A percentile compares a stretch with the other conserved stretches of the same genome.
These are phyloP conservation scores for Hevea brasiliensis DNA, from an alignment of 345 rosid species.

Conservation along the genomic window DNA sequence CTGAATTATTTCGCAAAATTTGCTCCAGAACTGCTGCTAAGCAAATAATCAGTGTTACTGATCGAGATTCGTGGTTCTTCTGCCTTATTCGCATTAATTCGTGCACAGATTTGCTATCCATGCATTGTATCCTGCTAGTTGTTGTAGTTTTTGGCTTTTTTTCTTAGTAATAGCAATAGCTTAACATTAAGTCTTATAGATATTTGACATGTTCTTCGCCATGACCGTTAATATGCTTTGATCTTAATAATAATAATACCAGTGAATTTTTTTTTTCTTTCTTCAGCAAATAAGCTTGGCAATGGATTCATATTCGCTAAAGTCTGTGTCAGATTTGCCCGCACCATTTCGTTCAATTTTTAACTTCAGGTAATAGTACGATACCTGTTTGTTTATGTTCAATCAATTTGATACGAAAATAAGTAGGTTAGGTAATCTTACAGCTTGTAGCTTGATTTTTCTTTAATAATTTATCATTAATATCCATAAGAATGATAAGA, in stretches of 20 bases:
- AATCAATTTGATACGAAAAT: not conserved
- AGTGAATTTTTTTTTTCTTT: not conserved
- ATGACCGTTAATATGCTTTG: not conserved
- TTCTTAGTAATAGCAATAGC: not conserved
- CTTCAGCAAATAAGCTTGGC: not conserved
- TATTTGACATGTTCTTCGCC: not conserved
- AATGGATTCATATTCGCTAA: constrained; percentile 74
- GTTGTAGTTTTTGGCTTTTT: not conserved
- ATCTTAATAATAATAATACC: not conserved
- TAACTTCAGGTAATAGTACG: constrained; percentile 58
- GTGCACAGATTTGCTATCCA: not conserved
- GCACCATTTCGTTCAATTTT: constrained; percentile 64
- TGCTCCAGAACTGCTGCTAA: not conserved
- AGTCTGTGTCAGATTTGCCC: constrained; percentile 78
- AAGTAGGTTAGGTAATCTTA: constrained; percentile 6
- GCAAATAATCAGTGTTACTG: not conserved
- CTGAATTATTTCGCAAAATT: not conserved
- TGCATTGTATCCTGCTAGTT: not conserved
- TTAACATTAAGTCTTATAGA: not conserved
- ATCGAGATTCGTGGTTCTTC: too few relatives aligned
- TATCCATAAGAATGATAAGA: not conserved
- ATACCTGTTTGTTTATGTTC: constrained; percentile 3
- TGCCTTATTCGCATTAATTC: not conserved
- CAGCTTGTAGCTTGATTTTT: not conserved
- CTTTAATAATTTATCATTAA: not conserved